A percentile compares a stretch with the other conserved stretches of the same genome.
Evolutionary conservation across 495 filamentous ascomycete genomes (phyloP).

Genomic region (Penicillium lagena): DNA sequence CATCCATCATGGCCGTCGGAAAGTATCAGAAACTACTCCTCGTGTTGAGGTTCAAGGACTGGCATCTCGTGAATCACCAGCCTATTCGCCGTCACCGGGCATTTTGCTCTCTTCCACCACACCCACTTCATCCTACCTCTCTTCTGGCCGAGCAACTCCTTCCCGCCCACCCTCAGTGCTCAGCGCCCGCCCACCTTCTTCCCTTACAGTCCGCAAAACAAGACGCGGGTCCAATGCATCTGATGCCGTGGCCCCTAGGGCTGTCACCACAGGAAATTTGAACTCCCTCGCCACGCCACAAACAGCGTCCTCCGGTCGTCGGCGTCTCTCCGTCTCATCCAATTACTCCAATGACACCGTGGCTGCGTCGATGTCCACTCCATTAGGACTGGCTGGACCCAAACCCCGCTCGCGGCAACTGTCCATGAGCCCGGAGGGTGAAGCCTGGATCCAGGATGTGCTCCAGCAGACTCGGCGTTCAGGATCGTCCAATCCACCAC

Average conservation of each 20-base stretch:
- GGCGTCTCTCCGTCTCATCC: conserved; percentile 34
- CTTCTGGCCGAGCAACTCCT: conserved; percentile 24
- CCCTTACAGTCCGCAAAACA: conserved; percentile 33
- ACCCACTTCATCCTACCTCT: conserved; percentile 7
- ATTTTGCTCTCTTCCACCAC: conserved; percentile 11
- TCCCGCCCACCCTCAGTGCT: conserved; percentile 30
- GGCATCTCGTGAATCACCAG: conserved; percentile 26
- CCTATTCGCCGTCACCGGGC: conserved; percentile 20
- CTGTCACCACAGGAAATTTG: conserved; percentile 21
- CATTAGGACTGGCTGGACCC: conserved; percentile 43
- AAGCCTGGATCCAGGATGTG: conserved; percentile 46
- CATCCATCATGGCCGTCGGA: conserved; percentile 66
- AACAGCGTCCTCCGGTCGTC: conserved; percentile 12
- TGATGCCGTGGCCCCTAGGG: conserved; percentile 22
- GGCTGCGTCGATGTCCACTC: conserved; percentile 18
- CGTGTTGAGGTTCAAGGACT: conserved; percentile 39
- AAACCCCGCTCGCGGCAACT: conserved; percentile 37
- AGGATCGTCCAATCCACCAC: conserved; percentile 23
- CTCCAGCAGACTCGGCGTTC: conserved; percentile 37
- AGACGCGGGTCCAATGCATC: conserved; percentile 34
- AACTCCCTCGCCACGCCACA: conserved; percentile 27
- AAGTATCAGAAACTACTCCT: conserved; percentile 31
- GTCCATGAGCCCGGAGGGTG: conserved; percentile 43
- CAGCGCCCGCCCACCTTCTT: conserved; percentile 32
- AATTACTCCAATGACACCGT: conserved; percentile 24